A percentile compares a stretch with the other conserved stretches of the same genome.
These are phyloP conservation scores for Gentiana macrophylla DNA, from an alignment of 257 asterid genomes.

Conservation along the genomic window DNA sequence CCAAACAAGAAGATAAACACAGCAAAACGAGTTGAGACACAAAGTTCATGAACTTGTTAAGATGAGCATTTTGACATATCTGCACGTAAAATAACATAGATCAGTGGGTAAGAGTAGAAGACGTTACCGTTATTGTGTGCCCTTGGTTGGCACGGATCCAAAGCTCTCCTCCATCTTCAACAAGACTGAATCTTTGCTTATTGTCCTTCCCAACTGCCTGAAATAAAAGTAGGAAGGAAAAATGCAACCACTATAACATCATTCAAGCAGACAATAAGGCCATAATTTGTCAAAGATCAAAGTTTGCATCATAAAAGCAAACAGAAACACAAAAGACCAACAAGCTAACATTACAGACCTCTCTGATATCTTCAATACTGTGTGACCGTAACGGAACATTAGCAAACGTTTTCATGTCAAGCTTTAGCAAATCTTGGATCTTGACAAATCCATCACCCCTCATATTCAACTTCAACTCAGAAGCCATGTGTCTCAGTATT, in stretches of 20 bases:
- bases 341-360: constrained; percentile 35
- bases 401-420: constrained; percentile 70
- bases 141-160: constrained; percentile 96
- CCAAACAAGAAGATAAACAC: not conserved
- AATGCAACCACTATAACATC: not conserved
- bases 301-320: not conserved
- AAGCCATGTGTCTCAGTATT: constrained; percentile 82
- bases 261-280: not conserved
- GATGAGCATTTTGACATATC: not conserved
- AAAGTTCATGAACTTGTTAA: not conserved
- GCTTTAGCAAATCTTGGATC: constrained; percentile 69
- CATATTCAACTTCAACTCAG: constrained; percentile 72
- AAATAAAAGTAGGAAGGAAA: not conserved
- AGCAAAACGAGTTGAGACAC: not conserved
- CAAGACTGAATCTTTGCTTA: constrained; percentile 71
- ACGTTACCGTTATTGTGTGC: constrained; percentile 52
- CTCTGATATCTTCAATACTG: constrained; percentile 63
- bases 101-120: not conserved
- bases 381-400: constrained; percentile 53
- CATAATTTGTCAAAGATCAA: not conserved
- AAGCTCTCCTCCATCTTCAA: constrained; percentile 83
- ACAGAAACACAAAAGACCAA: not conserved
- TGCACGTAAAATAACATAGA: too few relatives aligned
- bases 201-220: constrained; percentile 82
- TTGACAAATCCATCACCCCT: constrained; percentile 85